Conservation (phyloP, 2,329 filamentous ascomycete species). For the Calonectria fujianensis region DNA sequence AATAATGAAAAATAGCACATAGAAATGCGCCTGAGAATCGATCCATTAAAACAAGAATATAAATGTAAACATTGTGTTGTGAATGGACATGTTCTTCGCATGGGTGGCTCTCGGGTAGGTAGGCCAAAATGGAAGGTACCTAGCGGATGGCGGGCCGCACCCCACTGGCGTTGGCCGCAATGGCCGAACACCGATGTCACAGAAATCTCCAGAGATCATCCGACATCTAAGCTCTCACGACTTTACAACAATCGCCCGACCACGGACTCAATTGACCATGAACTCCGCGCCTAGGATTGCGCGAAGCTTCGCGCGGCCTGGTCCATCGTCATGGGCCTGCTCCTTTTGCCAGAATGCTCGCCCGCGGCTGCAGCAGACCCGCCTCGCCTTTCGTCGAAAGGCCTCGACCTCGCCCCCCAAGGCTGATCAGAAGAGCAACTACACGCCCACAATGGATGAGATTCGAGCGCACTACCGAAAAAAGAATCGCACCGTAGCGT, state of each 20-base stretch:
- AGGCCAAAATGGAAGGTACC: background rate
- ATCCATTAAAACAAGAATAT: background rate
- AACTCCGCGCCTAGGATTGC: constrained; percentile 62
- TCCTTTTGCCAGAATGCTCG: constrained; percentile 61
- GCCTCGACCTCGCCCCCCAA: constrained; percentile 57
- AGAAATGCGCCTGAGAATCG: background rate
- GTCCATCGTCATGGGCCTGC: constrained; percentile 60
- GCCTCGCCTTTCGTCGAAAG: constrained; percentile 56
- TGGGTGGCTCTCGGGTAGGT: constrained; percentile 17
- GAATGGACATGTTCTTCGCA: background rate
- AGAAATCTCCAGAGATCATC: constrained; percentile 54
- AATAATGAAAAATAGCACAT: background rate
- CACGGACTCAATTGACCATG: constrained; percentile 59
- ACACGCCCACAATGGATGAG: constrained; percentile 73
- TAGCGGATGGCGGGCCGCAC: background rate
- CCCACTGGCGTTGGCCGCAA: constrained; percentile 42
- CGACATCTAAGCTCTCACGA: constrained; percentile 44
- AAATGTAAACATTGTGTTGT: background rate
- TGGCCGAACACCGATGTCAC: constrained; percentile 53
- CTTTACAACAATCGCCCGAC: constrained; percentile 38
- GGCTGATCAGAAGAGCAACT: constrained; percentile 50
- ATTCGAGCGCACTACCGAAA: constrained; percentile 78
- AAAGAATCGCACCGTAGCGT: constrained; percentile 79
- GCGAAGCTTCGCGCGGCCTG: constrained; percentile 56
- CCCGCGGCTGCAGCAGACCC: constrained; percentile 51